Evolutionary conservation across 805 yeast species (phyloP).

Genomic region (Brettanomyces naardenensis): DNA sequence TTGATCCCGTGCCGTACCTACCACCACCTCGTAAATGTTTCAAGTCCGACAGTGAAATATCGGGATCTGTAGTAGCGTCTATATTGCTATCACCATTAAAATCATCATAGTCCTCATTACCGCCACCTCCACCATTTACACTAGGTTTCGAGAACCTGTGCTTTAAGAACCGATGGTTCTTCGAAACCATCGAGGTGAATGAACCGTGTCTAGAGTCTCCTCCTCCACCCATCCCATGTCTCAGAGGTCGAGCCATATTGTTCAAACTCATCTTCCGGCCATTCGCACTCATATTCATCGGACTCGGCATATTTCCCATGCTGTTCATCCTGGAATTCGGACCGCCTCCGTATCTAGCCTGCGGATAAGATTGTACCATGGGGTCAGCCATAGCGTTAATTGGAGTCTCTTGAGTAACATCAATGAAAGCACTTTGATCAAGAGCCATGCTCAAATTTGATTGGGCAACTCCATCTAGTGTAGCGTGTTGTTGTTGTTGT

Average conservation of each 20-base stretch:
- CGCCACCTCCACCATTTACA: slow-evolving; percentile 17
- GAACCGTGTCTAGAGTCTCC: not conserved
- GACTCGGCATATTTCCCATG: not conserved
- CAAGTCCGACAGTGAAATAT: slow-evolving; percentile 57
- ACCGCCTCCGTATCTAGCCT: not conserved
- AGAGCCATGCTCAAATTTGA: slow-evolving; percentile 29
- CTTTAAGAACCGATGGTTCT: slow-evolving; percentile 34
- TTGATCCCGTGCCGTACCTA: slow-evolving; percentile 50
- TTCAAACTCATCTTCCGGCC: slow-evolving; percentile 8
- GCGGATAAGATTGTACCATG: not conserved
- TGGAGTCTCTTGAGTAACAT: slow-evolving; percentile 35
- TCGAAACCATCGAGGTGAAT: slow-evolving; percentile 17
- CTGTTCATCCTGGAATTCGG: not conserved
- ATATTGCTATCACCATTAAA: slow-evolving; percentile 22
- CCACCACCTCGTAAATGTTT: slow-evolving; percentile 59
- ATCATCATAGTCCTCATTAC: slow-evolving; percentile 18
- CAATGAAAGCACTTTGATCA: slow-evolving; percentile 36
- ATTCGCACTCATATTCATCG: slow-evolving; percentile 3
- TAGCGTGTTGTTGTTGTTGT: slow-evolving; percentile 8
- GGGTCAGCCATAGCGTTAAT: slow-evolving; percentile 4
- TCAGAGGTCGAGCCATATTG: slow-evolving; percentile 6
- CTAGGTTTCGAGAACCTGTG: slow-evolving; percentile 26
- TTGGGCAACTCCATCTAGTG: slow-evolving; percentile 16
- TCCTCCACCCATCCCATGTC: slow-evolving; percentile 5
- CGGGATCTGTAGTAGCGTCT: slow-evolving; percentile 24